A percentile compares a stretch with the other conserved stretches of the same genome.
Conservation (phyloP, 495 filamentous ascomycete species). For the Neurospora sp. region DNA sequence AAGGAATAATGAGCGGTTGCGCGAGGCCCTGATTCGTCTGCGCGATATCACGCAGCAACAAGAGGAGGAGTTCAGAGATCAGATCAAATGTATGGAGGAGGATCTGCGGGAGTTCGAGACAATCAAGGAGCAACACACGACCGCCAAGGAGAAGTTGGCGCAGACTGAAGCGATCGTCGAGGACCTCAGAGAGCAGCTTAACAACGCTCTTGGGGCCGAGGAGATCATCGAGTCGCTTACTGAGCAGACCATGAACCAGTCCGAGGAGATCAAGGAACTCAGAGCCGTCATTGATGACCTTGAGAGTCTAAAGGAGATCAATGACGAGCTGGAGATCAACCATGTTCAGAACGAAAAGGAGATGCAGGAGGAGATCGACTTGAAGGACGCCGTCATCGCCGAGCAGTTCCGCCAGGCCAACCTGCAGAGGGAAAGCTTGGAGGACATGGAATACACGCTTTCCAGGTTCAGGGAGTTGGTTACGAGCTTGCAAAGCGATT, state of each 20-base stretch:
- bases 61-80: slow-evolving; percentile 65
- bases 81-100: slow-evolving; percentile 68
- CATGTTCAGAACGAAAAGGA: slow-evolving; percentile 89
- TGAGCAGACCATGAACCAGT: slow-evolving; percentile 70
- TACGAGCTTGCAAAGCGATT: slow-evolving; percentile 70
- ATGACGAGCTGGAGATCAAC: slow-evolving; percentile 88
- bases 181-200: slow-evolving; percentile 82
- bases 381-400: slow-evolving; percentile 62
- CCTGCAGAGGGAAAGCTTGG: slow-evolving; percentile 63
- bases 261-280: slow-evolving; percentile 75
- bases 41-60: slow-evolving; percentile 80
- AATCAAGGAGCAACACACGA: slow-evolving; percentile 61
- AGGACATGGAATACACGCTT: slow-evolving; percentile 83
- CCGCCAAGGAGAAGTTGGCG: slow-evolving; percentile 59
- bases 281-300: slow-evolving; percentile 72
- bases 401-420: slow-evolving; percentile 60
- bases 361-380: slow-evolving; percentile 85
- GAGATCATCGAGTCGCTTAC: slow-evolving; percentile 89
- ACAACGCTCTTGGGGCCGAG: slow-evolving; percentile 76
- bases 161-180: slow-evolving; percentile 68
- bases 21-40: slow-evolving; percentile 72
- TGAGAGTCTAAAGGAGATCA: slow-evolving; percentile 78
- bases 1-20: slow-evolving; percentile 75
- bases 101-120: slow-evolving; percentile 63
- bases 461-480: slow-evolving; percentile 82